Conservation (phyloP, 345 rosid species). For the Excoecaria agallocha region DNA sequence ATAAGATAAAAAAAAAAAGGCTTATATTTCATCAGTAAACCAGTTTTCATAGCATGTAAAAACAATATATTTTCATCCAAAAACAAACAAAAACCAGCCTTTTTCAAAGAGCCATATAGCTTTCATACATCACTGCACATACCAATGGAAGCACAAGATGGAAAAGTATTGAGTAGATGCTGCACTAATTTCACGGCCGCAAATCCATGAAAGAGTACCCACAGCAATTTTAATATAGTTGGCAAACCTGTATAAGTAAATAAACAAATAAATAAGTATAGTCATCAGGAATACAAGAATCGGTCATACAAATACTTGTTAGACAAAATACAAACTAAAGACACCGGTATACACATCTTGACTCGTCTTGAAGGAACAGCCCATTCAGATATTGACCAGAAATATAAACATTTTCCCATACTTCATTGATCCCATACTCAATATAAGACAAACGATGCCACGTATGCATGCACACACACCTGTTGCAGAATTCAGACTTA, state of each 20-base stretch:
- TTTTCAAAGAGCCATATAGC: neutral
- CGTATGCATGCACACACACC: neutral
- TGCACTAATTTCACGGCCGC: slow-evolving; percentile 63
- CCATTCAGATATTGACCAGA: neutral
- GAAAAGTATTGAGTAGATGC: slow-evolving; percentile 68
- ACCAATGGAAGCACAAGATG: slow-evolving; percentile 91
- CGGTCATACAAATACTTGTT: neutral
- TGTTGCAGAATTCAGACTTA: slow-evolving; percentile 14
- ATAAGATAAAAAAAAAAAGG: neutral
- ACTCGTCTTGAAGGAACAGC: neutral
- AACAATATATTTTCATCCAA: neutral
- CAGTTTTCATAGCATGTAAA: neutral
- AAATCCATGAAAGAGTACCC: slow-evolving; percentile 78
- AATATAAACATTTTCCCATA: neutral
- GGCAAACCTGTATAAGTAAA: slow-evolving; percentile 49
- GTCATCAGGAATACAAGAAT: slow-evolving; percentile 5
- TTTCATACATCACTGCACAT: slow-evolving; percentile 18
- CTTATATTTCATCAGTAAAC: neutral
- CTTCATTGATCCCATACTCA: neutral
- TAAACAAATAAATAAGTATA: neutral
- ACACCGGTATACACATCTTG: neutral
- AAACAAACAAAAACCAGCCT: neutral
- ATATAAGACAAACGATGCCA: neutral
- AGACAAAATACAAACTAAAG: neutral
- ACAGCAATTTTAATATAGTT: slow-evolving; percentile 46